Evolutionary conservation across 441 rosid species (phyloP).

Genomic region (Erodium moschatum): DNA sequence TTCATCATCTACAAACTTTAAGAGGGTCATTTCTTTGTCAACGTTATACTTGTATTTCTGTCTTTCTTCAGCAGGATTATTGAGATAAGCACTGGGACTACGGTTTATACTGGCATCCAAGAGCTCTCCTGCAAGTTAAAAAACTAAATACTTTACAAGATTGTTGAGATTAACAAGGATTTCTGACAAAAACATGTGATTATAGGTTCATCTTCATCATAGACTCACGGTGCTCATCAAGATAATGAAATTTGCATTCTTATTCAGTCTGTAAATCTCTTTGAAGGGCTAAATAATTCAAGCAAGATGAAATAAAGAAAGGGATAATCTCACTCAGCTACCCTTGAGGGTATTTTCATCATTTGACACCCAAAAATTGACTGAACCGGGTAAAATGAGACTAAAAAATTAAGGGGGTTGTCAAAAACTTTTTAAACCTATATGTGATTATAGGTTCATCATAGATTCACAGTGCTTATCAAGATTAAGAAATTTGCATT

Average conservation of each 20-base stretch:
- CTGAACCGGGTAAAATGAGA: too few relatives aligned
- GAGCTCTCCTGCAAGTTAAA: slow-evolving; percentile 54
- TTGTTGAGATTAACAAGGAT: background rate
- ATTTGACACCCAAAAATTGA: too few relatives aligned
- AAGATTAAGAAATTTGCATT: too few relatives aligned
- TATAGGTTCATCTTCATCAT: background rate
- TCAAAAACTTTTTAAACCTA: too few relatives aligned
- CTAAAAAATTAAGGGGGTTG: too few relatives aligned
- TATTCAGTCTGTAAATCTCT: background rate
- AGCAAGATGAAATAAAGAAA: too few relatives aligned
- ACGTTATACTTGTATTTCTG: slow-evolving; percentile 62
- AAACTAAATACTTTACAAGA: background rate
- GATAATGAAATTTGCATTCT: background rate
- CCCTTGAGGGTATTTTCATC: too few relatives aligned
- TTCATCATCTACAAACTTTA: slow-evolving; percentile 80
- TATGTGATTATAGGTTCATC: too few relatives aligned
- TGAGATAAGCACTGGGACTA: slow-evolving; percentile 91
- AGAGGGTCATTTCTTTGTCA: slow-evolving; percentile 88
- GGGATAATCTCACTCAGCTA: too few relatives aligned
- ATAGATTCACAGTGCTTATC: too few relatives aligned
- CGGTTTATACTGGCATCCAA: slow-evolving; percentile 84
- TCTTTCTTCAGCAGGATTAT: slow-evolving; percentile 65
- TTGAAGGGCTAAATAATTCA: too few relatives aligned
- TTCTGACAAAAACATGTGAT: background rate
- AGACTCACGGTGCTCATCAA: background rate